Conservation (phyloP, 768 basidiomycete genomes). For the Leucosporidium scottii region DNA sequence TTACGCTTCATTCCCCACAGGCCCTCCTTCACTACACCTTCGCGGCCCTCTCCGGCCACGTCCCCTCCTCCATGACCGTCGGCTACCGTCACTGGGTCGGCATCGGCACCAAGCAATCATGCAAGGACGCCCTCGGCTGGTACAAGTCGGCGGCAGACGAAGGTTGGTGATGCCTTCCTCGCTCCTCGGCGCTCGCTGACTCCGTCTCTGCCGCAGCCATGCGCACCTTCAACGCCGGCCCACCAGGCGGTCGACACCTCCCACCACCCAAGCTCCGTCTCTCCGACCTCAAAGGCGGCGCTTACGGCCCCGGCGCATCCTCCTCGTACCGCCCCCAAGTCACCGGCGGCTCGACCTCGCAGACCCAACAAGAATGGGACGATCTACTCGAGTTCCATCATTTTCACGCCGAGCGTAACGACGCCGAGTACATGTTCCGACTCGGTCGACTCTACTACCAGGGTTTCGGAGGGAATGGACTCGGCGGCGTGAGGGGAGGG, state of each 20-base stretch:
- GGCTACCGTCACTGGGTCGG: slow-evolving; percentile 95
- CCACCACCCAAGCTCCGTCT: slow-evolving; percentile 72
- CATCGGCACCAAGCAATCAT: slow-evolving; percentile 81
- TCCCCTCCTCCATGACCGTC: slow-evolving; percentile 83
- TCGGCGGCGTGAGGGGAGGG: slow-evolving; percentile 55
- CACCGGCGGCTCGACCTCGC: slow-evolving; percentile 83
- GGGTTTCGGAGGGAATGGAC: slow-evolving; percentile 75
- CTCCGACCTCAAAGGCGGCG: slow-evolving; percentile 83
- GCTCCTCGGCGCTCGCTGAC: neutral
- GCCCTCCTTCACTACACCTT: slow-evolving; percentile 92
- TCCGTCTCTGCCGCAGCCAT: slow-evolving; percentile 52
- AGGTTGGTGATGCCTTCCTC: slow-evolving; percentile 46
- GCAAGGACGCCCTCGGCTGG: slow-evolving; percentile 73
- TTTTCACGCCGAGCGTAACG: slow-evolving; percentile 93
- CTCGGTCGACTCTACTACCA: slow-evolving; percentile 95
- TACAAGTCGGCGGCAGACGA: slow-evolving; percentile 84
- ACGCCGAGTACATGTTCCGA: slow-evolving; percentile 78
- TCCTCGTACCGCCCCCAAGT: slow-evolving; percentile 87
- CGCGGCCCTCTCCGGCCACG: slow-evolving; percentile 77
- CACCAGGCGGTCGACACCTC: slow-evolving; percentile 81
- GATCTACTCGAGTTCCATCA: slow-evolving; percentile 42
- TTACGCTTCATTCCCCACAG: slow-evolving; percentile 40
- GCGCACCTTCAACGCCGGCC: slow-evolving; percentile 69
- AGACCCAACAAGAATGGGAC: slow-evolving; percentile 42
- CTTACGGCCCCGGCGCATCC: slow-evolving; percentile 91